These are phyloP conservation scores for Pleurotus pulmonarius DNA, from an alignment of 768 basidiomycete genomes.

Conservation along the genomic window DNA sequence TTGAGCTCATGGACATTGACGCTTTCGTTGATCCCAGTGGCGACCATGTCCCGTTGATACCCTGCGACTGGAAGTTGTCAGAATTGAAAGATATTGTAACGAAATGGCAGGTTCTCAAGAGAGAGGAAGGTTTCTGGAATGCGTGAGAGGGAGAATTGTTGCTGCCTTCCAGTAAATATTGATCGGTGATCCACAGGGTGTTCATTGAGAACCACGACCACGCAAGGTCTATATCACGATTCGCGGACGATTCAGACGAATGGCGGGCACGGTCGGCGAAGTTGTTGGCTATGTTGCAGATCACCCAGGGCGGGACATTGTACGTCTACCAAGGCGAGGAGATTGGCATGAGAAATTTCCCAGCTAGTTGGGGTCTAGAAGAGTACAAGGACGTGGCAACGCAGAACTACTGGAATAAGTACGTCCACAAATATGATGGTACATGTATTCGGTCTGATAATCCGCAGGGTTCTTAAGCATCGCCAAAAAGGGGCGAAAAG, in stretches of 20 bases:
- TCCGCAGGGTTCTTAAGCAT: neutral
- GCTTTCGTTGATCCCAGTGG: constrained; percentile 26
- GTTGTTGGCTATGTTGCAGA: constrained; percentile 58
- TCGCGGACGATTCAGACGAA: constrained; percentile 55
- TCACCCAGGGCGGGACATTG: constrained; percentile 60
- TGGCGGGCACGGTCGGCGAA: constrained; percentile 62
- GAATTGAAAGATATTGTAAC: constrained; percentile 45
- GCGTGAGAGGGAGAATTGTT: too few species aligned
- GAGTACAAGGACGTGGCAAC: constrained; percentile 72
- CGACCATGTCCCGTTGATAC: constrained; percentile 35
- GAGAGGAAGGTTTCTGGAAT: constrained; percentile 65
- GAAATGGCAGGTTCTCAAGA: constrained; percentile 58
- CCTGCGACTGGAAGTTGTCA: constrained; percentile 45
- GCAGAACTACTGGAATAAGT: constrained; percentile 57
- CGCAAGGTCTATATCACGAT: constrained; percentile 59
- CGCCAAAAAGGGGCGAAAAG: constrained; percentile 5
- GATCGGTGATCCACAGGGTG: too few species aligned
- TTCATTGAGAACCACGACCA: constrained; percentile 75
- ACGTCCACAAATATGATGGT: constrained; percentile 10
- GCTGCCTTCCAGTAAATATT: too few species aligned
- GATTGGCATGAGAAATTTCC: constrained; percentile 63
- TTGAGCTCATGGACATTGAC: constrained; percentile 61
- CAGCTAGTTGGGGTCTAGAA: constrained; percentile 59
- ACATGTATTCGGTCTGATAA: neutral
- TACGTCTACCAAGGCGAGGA: constrained; percentile 80